phyloP scores from a whole-genome alignment of 2,329 filamentous ascomycete genomes.

The Fusarium xylarioides region DNA sequence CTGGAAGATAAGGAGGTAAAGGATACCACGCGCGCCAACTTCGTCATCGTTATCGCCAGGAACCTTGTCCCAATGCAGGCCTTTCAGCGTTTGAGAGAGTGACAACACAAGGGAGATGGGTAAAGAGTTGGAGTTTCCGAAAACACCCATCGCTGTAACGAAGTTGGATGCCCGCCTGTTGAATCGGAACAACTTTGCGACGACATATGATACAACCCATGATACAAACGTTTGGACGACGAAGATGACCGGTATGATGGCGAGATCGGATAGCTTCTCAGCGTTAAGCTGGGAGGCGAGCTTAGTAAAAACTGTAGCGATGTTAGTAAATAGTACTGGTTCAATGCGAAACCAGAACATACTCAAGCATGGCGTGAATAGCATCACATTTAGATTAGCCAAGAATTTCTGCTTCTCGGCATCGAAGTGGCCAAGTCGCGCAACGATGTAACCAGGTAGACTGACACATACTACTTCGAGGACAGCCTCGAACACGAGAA shows the following conservation, averaged over 20 bases:
- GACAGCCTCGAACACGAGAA: conserved; percentile 94
- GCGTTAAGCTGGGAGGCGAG: conserved; percentile 93
- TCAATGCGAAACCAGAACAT: conserved; percentile 38
- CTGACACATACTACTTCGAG: conserved; percentile 95
- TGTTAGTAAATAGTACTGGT: conserved; percentile 31
- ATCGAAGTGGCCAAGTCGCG: conserved; percentile 90
- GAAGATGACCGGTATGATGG: conserved; percentile 96
- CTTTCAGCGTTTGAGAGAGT: conserved; percentile 88
- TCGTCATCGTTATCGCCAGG: conserved; percentile 95
- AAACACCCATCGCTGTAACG: conserved; percentile 95
- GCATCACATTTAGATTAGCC: conserved; percentile 92
- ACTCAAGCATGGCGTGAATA: conserved; percentile 98
- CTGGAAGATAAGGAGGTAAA: conserved; percentile 97
- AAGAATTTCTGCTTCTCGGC: conserved; percentile 96
- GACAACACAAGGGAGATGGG: conserved; percentile 96
- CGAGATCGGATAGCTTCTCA: conserved; percentile 87
- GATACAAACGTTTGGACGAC: conserved; percentile 87
- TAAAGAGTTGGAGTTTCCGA: conserved; percentile 97
- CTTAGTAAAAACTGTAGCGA: conserved; percentile 85
- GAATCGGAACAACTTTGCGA: conserved; percentile 82
- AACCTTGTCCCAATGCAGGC: conserved; percentile 92
- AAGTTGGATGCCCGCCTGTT: conserved; percentile 90
- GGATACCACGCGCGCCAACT: conserved; percentile 89
- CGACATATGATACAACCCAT: conserved; percentile 75
- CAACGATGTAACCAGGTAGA: conserved; percentile 92